A percentile compares a stretch with the other conserved stretches of the same genome.
Evolutionary conservation across 2,329 filamentous ascomycete species (phyloP).

Genomic region (Stagonosporopsis cucurbitacearum): DNA sequence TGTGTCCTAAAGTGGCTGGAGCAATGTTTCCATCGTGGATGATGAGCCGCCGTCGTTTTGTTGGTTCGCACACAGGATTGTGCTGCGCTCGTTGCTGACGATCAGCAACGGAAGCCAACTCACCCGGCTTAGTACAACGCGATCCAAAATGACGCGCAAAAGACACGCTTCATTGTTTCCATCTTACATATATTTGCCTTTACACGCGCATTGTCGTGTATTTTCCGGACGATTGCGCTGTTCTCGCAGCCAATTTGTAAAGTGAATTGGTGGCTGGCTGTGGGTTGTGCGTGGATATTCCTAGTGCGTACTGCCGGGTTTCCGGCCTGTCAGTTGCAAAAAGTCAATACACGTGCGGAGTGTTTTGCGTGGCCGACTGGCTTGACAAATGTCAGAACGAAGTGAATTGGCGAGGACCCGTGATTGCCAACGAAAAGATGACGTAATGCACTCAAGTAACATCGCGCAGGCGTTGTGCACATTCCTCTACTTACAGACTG

Average conservation of each 20-base stretch:
- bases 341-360: neutral
- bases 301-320: neutral
- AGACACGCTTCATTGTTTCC: neutral
- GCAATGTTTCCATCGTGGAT: neutral
- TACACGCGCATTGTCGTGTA: neutral
- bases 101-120: constrained; percentile 1
- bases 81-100: neutral
- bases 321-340: neutral
- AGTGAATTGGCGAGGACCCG: no score
- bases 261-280: neutral
- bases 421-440: neutral
- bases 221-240: neutral
- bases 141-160: neutral
- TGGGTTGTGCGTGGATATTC: neutral
- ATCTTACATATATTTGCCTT: neutral
- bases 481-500: no score
- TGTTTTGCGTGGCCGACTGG: no score
- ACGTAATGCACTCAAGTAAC: neutral
- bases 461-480: neutral
- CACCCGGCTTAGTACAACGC: constrained; percentile 1
- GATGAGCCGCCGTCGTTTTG: neutral
- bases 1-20: constrained; percentile 3
- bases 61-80: neutral
- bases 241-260: neutral
- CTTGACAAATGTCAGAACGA: no score